Percentiles rank a stretch among this genome's conserved stretches.
These are phyloP conservation scores for Agrostemma githago DNA, from an alignment of 148 eudicot species.

Conservation along the genomic window DNA sequence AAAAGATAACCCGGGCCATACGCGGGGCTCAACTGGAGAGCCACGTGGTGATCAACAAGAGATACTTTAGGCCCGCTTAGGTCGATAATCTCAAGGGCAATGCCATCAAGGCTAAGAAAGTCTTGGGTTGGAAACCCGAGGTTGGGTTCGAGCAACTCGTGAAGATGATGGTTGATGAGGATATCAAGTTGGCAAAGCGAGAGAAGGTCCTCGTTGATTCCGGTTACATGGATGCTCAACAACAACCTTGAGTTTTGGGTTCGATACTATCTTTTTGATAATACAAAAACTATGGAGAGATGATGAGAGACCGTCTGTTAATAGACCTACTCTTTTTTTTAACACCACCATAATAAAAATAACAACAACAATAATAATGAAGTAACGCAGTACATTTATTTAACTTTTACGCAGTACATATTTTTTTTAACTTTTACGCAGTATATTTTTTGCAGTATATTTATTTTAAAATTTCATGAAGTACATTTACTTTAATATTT, in stretches of 20 bases:
- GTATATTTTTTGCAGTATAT: too few relatives aligned
- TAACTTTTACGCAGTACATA: too few relatives aligned
- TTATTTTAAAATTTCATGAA: too few relatives aligned
- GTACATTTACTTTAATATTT: too few relatives aligned
- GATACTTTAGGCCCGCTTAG: conserved; percentile 90
- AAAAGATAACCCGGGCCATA: conserved; percentile 92
- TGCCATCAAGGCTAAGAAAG: conserved; percentile 68
- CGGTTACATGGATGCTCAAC: conserved; percentile 93
- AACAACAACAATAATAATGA: too few relatives aligned
- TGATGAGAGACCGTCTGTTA: too few relatives aligned
- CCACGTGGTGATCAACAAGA: conserved; percentile 80
- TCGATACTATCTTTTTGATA: conserved; percentile 9
- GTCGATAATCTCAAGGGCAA: conserved; percentile 92
- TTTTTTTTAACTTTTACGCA: too few relatives aligned
- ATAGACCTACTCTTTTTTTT: too few relatives aligned
- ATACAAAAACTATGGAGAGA: not conserved
- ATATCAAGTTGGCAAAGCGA: conserved; percentile 73
- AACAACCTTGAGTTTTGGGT: conserved; percentile 51
- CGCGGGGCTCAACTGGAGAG: conserved; percentile 78
- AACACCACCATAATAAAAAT: too few relatives aligned
- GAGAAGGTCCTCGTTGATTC: conserved; percentile 92
- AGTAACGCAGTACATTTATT: too few relatives aligned
- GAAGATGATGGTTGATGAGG: conserved; percentile 99
- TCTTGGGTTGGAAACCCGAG: conserved; percentile 80
- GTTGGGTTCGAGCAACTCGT: conserved; percentile 86